Base-by-base conservation (phyloP, 2,329 filamentous ascomycete genomes). In the Sporothrix euskadiensis region DNA sequence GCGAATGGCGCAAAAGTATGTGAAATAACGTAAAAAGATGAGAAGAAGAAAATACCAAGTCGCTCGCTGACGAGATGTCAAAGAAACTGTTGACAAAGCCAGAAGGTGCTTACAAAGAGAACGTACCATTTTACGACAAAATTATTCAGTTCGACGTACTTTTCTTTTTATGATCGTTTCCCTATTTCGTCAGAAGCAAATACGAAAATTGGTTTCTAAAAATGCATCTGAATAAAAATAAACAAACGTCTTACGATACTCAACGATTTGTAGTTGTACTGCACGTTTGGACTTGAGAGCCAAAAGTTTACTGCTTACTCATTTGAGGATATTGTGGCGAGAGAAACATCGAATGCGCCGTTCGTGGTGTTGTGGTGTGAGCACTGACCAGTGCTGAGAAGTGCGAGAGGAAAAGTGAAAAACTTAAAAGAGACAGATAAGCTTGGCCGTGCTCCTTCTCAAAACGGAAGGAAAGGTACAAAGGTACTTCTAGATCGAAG, bases 401-500 rank as follows among this genome's bases (percentile, higher is more conserved):
- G 26, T 56, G 52, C 52, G 26, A 56, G 5, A 26, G 22, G 22
- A 12, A 56, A 56, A 30, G 52, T 26, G 52, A n/a, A 22, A 61
- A 41, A 63, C 1, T 26, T 10, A 41, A 32, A 32, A 41, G 52
- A 22, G 49, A 32, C 5, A 63, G 35, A 63, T 63, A 22, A 41
- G 59, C 59, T 14, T 65, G 35, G 63, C 41, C 9, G 26, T 41
- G 44, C n/a, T 32, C 41, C 26, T 12, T 41, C 63, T 30, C 63
- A 68, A 68, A 68, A 68, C 63, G 63, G 63, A 32, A 49, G 1
- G 63, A 35, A 47, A 66, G 39, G 61, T 66, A 66, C 61, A 44
- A 47, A 47, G 61, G 35, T 66, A 30, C 61, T 26, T 66, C 22
- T 7, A 47, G 39, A 44, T 65, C 59, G 59, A 66, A 26, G 2